phyloP scores from a whole-genome alignment of 495 filamentous ascomycete species.

The Corynascus novoguineensis region DNA sequence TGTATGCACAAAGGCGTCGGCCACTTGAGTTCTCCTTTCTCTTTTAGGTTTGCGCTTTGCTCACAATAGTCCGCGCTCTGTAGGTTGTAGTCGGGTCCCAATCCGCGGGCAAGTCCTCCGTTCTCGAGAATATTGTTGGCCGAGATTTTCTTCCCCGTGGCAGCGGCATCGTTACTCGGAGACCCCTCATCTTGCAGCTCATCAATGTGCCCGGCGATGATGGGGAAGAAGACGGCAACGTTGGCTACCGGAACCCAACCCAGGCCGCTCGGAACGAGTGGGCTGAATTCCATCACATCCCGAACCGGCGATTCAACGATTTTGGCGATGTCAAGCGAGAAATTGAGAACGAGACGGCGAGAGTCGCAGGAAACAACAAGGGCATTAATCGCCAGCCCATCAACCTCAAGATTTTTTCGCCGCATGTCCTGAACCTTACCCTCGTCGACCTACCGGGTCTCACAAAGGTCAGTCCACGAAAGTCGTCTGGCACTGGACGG shows the following conservation, averaged over 20 bases:
- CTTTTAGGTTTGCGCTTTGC: neutral
- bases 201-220: constrained; percentile 94
- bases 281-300: constrained; percentile 96
- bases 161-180: constrained; percentile 90
- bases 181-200: constrained; percentile 92
- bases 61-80: constrained; percentile 13
- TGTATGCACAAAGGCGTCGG: constrained; percentile 51
- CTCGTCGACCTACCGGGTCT: constrained; percentile 93
- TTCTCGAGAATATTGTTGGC: constrained; percentile 97
- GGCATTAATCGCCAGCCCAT: constrained; percentile 97
- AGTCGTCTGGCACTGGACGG: constrained; percentile 2
- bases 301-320: constrained; percentile 83
- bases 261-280: constrained; percentile 61
- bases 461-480: constrained; percentile 65
- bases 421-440: constrained; percentile 92
- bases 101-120: constrained; percentile 98
- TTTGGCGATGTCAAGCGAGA: constrained; percentile 91
- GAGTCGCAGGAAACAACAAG: constrained; percentile 96
- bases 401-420: constrained; percentile 98
- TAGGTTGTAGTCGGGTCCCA: constrained; percentile 98
- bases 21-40: neutral
- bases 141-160: constrained; percentile 95
- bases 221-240: constrained; percentile 53
- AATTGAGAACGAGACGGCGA: constrained; percentile 92
- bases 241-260: constrained; percentile 44